phyloP scores from a whole-genome alignment of 805 yeast species.

The Teunomyces gatunensis region DNA sequence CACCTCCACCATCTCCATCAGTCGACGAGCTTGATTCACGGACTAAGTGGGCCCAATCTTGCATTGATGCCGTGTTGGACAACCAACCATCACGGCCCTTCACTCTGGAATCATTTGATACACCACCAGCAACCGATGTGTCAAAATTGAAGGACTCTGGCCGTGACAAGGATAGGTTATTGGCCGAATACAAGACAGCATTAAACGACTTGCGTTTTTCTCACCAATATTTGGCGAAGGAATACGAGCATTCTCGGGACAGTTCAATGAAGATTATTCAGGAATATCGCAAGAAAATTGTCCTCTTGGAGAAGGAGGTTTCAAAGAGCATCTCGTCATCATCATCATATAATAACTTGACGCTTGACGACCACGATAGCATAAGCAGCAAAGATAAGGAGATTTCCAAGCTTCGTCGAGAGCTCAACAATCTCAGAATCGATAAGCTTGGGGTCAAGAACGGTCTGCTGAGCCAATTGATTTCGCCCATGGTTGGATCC shows the following conservation, averaged over 20 bases:
- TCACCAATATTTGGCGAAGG: conserved; percentile 64
- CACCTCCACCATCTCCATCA: conserved; percentile 24
- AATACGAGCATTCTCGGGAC: conserved; percentile 63
- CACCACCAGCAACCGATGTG: conserved; percentile 18
- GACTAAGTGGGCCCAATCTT: conserved; percentile 36
- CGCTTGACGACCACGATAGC: conserved; percentile 7
- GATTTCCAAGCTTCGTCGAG: conserved; percentile 42
- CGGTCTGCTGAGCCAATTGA: neutral
- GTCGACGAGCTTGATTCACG: conserved; percentile 21
- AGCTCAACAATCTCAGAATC: conserved; percentile 42
- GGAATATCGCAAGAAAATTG: conserved; percentile 50
- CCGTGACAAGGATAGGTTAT: conserved; percentile 14
- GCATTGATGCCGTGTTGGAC: conserved; percentile 34
- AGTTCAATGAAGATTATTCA: conserved; percentile 53
- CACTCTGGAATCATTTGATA: neutral
- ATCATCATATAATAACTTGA: neutral
- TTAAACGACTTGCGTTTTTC: conserved; percentile 68
- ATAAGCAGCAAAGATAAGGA: conserved; percentile 34
- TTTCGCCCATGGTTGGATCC: conserved; percentile 6
- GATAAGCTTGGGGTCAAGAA: conserved; percentile 32
- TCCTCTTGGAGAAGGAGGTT: conserved; percentile 51
- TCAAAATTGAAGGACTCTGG: conserved; percentile 24
- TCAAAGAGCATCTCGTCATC: conserved; percentile 14
- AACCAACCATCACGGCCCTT: neutral
- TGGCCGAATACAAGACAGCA: conserved; percentile 52